A percentile compares a stretch with the other conserved stretches of the same genome.
Evolutionary conservation across 257 asterid species (phyloP).

Genomic region (Buddleja alternifolia): DNA sequence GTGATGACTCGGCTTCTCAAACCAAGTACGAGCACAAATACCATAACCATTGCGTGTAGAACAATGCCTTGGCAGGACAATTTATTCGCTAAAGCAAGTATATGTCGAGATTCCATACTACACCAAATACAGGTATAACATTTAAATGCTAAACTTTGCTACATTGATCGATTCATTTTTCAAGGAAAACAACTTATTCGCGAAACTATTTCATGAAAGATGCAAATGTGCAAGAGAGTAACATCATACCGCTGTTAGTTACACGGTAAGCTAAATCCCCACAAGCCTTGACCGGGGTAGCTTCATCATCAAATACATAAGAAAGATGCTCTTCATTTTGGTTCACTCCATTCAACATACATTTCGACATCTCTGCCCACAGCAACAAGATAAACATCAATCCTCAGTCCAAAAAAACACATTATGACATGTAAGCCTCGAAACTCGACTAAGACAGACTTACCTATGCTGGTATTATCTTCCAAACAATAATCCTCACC

Average conservation of each 20-base stretch:
- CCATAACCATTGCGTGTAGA: neutral
- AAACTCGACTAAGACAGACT: conserved; percentile 24
- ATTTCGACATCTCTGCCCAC: conserved; percentile 52
- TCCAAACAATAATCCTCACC: conserved; percentile 54
- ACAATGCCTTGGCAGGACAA: neutral
- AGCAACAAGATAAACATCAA: conserved; percentile 29
- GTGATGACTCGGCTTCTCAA: neutral
- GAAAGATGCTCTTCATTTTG: conserved; percentile 45
- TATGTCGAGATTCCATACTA: neutral
- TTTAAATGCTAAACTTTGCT: neutral
- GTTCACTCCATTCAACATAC: conserved; percentile 46
- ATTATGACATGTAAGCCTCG: neutral
- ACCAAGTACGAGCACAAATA: neutral
- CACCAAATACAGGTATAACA: neutral
- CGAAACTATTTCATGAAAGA: neutral
- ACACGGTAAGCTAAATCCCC: conserved; percentile 57
- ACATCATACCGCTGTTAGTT: conserved; percentile 43
- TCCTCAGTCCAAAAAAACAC: conserved; percentile 6
- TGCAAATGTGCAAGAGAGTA: neutral
- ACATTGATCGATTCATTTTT: neutral
- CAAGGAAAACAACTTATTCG: neutral
- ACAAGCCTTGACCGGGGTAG: conserved; percentile 81
- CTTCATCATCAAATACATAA: conserved; percentile 43
- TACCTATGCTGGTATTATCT: conserved; percentile 58
- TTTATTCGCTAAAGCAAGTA: conserved; percentile 1